Percentiles rank a stretch among this genome's conserved stretches.
Conservation (phyloP, 116 monocot species). For the Trichopus zeylanicus region DNA sequence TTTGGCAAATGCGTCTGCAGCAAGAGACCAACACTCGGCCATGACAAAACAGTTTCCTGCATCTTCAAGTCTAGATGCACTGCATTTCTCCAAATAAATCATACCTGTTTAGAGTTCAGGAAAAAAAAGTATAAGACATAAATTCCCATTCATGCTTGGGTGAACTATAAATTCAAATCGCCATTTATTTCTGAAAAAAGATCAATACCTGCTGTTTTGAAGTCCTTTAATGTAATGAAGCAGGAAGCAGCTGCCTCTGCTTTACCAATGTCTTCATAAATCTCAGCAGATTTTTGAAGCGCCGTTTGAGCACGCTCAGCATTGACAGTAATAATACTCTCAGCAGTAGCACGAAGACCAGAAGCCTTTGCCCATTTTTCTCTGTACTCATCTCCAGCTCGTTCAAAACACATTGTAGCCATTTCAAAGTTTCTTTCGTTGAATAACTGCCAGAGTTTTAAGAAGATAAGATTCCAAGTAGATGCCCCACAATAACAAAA, state of each 20-base stretch:
- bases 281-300: slow-evolving; percentile 31
- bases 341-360: slow-evolving; percentile 36
- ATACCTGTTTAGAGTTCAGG: slow-evolving; percentile 5
- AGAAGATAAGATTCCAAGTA: background rate
- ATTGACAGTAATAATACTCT: slow-evolving; percentile 18
- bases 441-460: slow-evolving; percentile 19
- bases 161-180: no score
- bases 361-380: slow-evolving; percentile 50
- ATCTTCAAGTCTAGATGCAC: slow-evolving; percentile 33
- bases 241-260: slow-evolving; percentile 31
- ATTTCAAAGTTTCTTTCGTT: slow-evolving; percentile 54
- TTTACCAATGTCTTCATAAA: slow-evolving; percentile 37
- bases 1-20: slow-evolving; percentile 38
- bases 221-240: slow-evolving; percentile 31
- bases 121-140: no score
- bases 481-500: background rate
- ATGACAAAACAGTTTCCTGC: slow-evolving; percentile 49
- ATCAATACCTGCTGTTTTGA: slow-evolving; percentile 30
- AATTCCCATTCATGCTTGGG: no score
- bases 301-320: slow-evolving; percentile 11
- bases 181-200: background rate
- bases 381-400: slow-evolving; percentile 30
- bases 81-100: slow-evolving; percentile 52
- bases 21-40: slow-evolving; percentile 25
- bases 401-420: slow-evolving; percentile 67